phyloP scores from a whole-genome alignment of 2,329 filamentous ascomycete species.

The Monilinia fructicola region DNA sequence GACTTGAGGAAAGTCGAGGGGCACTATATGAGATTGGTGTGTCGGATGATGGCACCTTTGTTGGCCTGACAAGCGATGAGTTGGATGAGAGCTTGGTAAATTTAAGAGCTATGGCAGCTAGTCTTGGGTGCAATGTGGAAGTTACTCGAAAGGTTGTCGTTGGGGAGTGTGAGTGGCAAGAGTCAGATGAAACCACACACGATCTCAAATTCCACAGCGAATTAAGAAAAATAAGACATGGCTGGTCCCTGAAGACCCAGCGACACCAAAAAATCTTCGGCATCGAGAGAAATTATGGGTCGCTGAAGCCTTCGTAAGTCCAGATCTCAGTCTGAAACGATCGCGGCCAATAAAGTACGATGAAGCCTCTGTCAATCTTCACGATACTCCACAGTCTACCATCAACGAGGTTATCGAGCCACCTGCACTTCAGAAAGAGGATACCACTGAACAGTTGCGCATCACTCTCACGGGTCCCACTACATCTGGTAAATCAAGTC shows the following conservation, averaged over 20 bases:
- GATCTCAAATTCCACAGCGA: constrained; percentile 26
- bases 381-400: constrained; percentile 18
- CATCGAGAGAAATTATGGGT: constrained; percentile 70
- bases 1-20: constrained; percentile 88
- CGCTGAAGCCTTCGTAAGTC: constrained; percentile 84
- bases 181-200: constrained; percentile 21
- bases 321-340: constrained; percentile 54
- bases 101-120: constrained; percentile 85
- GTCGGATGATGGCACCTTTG: constrained; percentile 86
- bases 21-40: constrained; percentile 97
- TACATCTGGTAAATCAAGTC: constrained; percentile 86
- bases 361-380: neutral
- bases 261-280: constrained; percentile 30
- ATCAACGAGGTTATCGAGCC: neutral
- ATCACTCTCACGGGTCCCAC: constrained; percentile 87
- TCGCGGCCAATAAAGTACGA: constrained; percentile 6
- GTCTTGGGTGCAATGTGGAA: constrained; percentile 81
- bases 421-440: constrained; percentile 10
- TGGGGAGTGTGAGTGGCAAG: constrained; percentile 74
- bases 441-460: constrained; percentile 65
- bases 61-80: constrained; percentile 86
- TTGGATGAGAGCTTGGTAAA: constrained; percentile 88
- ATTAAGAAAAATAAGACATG: constrained; percentile 29
- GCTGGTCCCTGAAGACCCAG: constrained; percentile 3
- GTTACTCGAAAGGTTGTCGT: constrained; percentile 80